A percentile compares a stretch with the other conserved stretches of the same genome.
Evolutionary conservation across 2,329 filamentous ascomycete genomes (phyloP).

Genomic region (Paramyrothecium roridum): DNA sequence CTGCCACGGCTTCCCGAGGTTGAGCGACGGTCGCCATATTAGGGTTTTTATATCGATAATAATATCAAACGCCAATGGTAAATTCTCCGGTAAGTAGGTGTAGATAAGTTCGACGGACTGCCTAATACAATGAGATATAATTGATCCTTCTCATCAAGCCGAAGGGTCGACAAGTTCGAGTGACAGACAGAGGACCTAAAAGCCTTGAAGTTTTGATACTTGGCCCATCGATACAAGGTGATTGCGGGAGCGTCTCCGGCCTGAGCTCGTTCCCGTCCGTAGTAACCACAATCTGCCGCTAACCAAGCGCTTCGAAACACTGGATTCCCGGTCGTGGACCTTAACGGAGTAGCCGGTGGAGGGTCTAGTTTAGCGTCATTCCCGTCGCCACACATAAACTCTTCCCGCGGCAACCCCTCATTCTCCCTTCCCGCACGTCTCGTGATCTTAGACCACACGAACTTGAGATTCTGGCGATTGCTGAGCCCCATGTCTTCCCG

Average conservation of each 20-base stretch:
- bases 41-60: too few species aligned
- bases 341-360: neutral
- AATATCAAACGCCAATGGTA: too few species aligned
- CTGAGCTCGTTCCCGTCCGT: neutral
- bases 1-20: too few species aligned
- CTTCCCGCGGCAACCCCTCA: neutral
- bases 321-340: neutral
- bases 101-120: too few species aligned
- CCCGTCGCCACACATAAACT: neutral
- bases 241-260: neutral
- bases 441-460: neutral
- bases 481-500: constrained; percentile 7
- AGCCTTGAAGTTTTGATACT: too few species aligned
- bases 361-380: neutral
- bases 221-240: neutral
- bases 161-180: too few species aligned
- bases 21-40: neutral
- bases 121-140: too few species aligned
- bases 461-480: neutral
- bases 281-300: neutral
- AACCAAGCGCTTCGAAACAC: neutral
- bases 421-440: neutral
- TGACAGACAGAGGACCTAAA: too few species aligned
- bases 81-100: too few species aligned
- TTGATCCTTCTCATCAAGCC: too few species aligned